Base-by-base conservation (phyloP, 371 early-diverging fungal genomes). In the Batrachochytrium dendrobatidis region DNA sequence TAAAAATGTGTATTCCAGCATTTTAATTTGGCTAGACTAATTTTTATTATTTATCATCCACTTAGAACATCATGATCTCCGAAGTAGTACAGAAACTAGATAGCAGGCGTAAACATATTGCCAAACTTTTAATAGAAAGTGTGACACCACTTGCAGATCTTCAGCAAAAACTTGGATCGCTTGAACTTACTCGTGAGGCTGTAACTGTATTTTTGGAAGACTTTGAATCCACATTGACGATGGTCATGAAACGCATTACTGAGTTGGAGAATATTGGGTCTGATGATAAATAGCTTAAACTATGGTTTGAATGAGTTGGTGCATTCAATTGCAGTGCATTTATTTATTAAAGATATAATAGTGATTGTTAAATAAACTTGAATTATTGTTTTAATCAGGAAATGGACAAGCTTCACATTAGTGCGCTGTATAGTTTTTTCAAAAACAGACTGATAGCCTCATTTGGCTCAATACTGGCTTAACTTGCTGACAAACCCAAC, bases 401-500 rank as follows among this genome's bases (percentile, higher is more conserved):
- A n/a, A n/a, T n/a, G n/a, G n/a, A n/a, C n/a, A n/a, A n/a, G n/a
- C n/a, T n/a, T n/a, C n/a, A n/a, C n/a, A n/a, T n/a, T n/a, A n/a
- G n/a, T n/a, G n/a, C n/a, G n/a, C n/a, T n/a, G n/a, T n/a, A n/a
- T n/a, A n/a, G 24, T 49, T 8, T n/a, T 49, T 49, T 7, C 8
- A 24, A 22, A 55, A 31, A 26, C 48, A 51, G 39, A 39, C n/a
- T 39, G 39, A 12, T 39, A n/a, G 15, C 39, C 12, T 12, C 12
- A 15, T 12, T n/a, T 39, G 39, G 15, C 3, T 61, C 56, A 62
- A 28, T 61, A 49, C 55, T 56, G 61, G 31, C 66, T 56, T 18
- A 81, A 60, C 56, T 66, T 68, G 10, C 78, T 81, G 10, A 79
- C 78, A 24, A 77, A 62, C 4, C 74, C 78, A 12, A 81, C 75